These are phyloP conservation scores for Mortierella sp. DNA, from an alignment of 371 early-diverging fungal species.

Conservation along the genomic window DNA sequence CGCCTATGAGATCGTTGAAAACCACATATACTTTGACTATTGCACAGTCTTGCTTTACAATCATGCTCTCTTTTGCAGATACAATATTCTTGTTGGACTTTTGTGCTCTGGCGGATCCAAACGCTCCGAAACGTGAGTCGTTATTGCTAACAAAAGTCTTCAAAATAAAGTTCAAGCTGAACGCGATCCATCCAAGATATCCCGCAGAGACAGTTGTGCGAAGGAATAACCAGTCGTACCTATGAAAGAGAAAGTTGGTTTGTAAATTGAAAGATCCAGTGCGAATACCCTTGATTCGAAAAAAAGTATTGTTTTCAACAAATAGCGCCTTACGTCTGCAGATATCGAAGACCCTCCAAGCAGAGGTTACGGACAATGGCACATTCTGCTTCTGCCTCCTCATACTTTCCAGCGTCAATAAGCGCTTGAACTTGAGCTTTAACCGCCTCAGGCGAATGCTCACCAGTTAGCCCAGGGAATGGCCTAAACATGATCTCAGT, in stretches of 20 bases:
- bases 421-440: conserved; percentile 70
- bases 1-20: not conserved
- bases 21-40: not conserved
- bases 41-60: not conserved
- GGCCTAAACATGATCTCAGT: conserved; percentile 85
- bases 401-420: conserved; percentile 71
- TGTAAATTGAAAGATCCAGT: not conserved
- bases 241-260: conserved; percentile 16
- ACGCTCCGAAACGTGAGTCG: conserved; percentile 26
- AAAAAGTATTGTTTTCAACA: not conserved
- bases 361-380: conserved; percentile 70
- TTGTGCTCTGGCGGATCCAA: conserved; percentile 16
- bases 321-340: conserved; percentile 76
- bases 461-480: conserved; percentile 69
- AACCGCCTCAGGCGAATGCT: conserved; percentile 63
- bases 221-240: conserved; percentile 95
- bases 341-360: conserved; percentile 91
- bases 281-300: not conserved
- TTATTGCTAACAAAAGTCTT: conserved; percentile 45
- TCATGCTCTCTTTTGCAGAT: conserved; percentile 13
- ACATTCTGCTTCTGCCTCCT: conserved; percentile 75
- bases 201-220: conserved; percentile 87
- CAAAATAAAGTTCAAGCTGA: conserved; percentile 81
- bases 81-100: conserved; percentile 1
- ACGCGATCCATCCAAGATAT: conserved; percentile 94